Evolutionary conservation across 1,284 basidiomycete species (phyloP).

Genomic region (Sanguinoderma infundibulare): DNA sequence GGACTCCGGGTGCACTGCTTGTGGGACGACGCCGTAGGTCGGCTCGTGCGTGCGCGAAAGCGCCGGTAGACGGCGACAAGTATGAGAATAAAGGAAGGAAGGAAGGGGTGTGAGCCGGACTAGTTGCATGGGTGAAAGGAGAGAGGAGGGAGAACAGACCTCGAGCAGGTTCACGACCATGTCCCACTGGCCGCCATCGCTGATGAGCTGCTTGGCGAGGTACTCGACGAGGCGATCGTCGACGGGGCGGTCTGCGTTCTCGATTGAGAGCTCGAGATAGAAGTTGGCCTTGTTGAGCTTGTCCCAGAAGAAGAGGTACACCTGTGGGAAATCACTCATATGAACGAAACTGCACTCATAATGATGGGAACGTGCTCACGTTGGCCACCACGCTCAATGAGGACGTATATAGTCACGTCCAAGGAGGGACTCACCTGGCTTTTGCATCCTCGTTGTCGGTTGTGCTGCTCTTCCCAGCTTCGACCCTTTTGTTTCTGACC

Average conservation of each 20-base stretch:
- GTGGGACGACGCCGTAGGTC: constrained; percentile 87
- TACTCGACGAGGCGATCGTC: constrained; percentile 84
- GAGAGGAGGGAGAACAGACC: constrained; percentile 38
- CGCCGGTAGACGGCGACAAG: not conserved
- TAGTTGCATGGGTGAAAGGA: not conserved
- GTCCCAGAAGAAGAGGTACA: constrained; percentile 93
- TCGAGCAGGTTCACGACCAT: constrained; percentile 90
- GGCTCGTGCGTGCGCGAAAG: constrained; percentile 25
- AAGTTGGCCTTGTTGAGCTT: constrained; percentile 96
- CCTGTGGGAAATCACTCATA: constrained; percentile 42
- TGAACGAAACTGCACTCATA: no score
- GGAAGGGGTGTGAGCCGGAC: not conserved
- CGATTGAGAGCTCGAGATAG: constrained; percentile 88
- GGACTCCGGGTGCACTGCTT: constrained; percentile 85
- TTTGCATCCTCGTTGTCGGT: no score
- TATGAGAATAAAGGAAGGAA: not conserved
- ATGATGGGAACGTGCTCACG: no score
- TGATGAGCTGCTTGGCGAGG: constrained; percentile 80
- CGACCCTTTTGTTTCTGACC: no score
- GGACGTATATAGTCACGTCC: no score
- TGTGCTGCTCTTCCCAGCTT: no score
- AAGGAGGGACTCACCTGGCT: no score
- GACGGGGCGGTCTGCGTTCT: constrained; percentile 80
- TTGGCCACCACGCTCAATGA: no score
- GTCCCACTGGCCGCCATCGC: constrained; percentile 95